Percentiles rank a stretch among this genome's conserved stretches.
phyloP scores from a whole-genome alignment of 179 eudicot species.

The Drosera spatulata region DNA sequence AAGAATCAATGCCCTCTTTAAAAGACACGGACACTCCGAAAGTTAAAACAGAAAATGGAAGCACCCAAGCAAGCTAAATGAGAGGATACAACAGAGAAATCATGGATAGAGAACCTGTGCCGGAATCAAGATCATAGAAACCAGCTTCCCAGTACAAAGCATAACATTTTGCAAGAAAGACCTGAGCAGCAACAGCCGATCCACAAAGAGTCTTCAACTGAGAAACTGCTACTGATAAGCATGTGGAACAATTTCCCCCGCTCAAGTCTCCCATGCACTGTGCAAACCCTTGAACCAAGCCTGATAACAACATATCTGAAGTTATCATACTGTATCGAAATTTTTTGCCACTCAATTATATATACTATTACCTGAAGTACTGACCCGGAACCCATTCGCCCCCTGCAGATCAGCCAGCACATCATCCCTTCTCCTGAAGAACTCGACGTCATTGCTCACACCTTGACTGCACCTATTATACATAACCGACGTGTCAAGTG shows the following conservation, averaged over 20 bases:
- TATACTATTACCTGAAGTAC: constrained; percentile 8
- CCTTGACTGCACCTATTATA: constrained; percentile 50
- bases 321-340: no score
- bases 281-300: constrained; percentile 60
- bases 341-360: no score
- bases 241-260: constrained; percentile 37
- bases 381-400: constrained; percentile 39
- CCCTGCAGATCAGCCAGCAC: constrained; percentile 43
- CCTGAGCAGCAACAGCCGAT: constrained; percentile 51
- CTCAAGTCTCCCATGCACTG: constrained; percentile 75
- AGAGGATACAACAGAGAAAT: not conserved
- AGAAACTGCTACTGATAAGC: constrained; percentile 42
- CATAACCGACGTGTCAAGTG: constrained; percentile 30
- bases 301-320: constrained; percentile 4
- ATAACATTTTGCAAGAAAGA: constrained; percentile 67
- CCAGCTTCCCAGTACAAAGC: constrained; percentile 81
- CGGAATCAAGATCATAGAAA: constrained; percentile 39
- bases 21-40: no score
- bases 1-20: no score
- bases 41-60: no score
- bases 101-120: constrained; percentile 3
- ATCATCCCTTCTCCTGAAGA: constrained; percentile 50
- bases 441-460: constrained; percentile 33
- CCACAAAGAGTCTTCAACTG: constrained; percentile 63
- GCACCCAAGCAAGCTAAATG: not conserved